Evolutionary conservation across 805 yeast genomes (phyloP), one percentile per base, ranked within the genome.

Genomic region (Hanseniaspora meyeri): DNA sequence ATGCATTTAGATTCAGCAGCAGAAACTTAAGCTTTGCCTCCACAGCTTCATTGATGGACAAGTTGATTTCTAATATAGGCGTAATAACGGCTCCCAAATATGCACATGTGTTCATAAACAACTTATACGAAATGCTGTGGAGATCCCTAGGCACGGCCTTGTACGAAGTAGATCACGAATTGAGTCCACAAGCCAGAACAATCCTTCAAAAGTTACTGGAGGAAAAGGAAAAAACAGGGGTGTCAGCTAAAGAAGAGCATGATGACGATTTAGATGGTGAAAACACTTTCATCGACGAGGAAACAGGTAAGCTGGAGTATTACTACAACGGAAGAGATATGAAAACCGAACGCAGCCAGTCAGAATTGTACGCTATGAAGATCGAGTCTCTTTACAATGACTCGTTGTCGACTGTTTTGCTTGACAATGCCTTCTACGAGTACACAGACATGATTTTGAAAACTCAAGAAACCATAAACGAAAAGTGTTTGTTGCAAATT

Each of bases 1-100:
- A 51, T 40, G 55, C 50, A 1, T 51, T 51, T n/a, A 45, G 55
- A 38, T 51, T 51, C n/a, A 24, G 29, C 17, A n/a, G 29, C 12
- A 46, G 24, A 46, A 32, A 32, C 17, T 32, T 46, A 10, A 19
- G 17, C 10, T 32, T 32, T 11, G 14, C 6, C 4, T 6, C 7
- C 16, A 31, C 40, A 11, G 38, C 49, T 4, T 12, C 17, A 12
- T 10, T 46, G 19, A 32, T 46, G 29, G 49, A 46, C 14, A 11
- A 9, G 17, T 9, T 46, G 7, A 27, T 34, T 20, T 3, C 17
- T 5, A 46, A 46, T 46, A 29, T 20, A 7, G 16, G 19, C 2
- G 7, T 10, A 4, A 17, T 46, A 5, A 12, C 16, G 12, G 12
- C 40, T 5, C 10, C 36, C 1, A 46, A 46, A n/a, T 10, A 32